A percentile compares a stretch with the other conserved stretches of the same genome.
phyloP scores from a whole-genome alignment of 2,329 filamentous ascomycete genomes.

The Trichophyton verrucosum region DNA sequence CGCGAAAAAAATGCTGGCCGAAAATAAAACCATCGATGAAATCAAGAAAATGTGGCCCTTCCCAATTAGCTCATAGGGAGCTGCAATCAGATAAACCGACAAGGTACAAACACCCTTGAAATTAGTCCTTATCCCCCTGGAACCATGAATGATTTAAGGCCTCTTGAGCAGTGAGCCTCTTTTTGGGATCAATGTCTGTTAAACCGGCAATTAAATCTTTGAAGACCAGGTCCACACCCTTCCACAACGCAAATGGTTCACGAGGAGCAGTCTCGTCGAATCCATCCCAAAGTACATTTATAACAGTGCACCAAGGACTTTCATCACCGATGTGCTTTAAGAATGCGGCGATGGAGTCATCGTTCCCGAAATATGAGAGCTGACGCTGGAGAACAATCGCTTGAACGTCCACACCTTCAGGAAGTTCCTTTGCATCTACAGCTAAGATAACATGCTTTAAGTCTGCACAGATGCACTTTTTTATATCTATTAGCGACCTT shows the following conservation, averaged over 20 bases:
- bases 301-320: too few relatives aligned
- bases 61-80: neutral
- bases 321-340: neutral
- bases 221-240: conserved; percentile 24
- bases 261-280: neutral
- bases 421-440: neutral
- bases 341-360: neutral
- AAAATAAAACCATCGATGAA: neutral
- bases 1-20: neutral
- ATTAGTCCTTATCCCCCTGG: conserved; percentile 3
- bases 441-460: neutral
- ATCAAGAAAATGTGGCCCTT: neutral
- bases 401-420: neutral
- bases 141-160: conserved; percentile 25
- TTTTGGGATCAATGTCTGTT: conserved; percentile 23
- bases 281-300: neutral
- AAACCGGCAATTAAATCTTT: conserved; percentile 21
- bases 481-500: conserved; percentile 15
- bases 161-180: conserved; percentile 22
- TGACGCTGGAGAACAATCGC: neutral
- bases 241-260: conserved; percentile 21
- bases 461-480: conserved; percentile 24
- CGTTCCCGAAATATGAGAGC: neutral
- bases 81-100: neutral
- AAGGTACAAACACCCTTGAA: neutral